phyloP scores from a whole-genome alignment of 2,329 filamentous ascomycete genomes.

The Ceratocystis albifundus region DNA sequence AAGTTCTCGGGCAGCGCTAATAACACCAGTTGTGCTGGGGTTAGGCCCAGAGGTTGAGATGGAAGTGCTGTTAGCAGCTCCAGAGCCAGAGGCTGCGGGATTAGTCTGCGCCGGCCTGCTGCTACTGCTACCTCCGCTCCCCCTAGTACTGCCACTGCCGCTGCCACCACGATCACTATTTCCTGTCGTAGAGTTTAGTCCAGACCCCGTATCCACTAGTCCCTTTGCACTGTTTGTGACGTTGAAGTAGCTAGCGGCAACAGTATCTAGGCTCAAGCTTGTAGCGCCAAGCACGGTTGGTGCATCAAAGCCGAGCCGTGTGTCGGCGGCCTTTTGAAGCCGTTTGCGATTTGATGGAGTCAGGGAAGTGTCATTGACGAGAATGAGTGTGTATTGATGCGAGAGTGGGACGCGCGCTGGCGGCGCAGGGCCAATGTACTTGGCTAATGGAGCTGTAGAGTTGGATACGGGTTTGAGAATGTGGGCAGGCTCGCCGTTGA shows the following conservation, averaged over 20 bases:
- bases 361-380: conserved; percentile 32
- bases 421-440: conserved; percentile 33
- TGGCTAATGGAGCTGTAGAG: conserved; percentile 26
- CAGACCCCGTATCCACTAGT: neutral
- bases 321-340: conserved; percentile 28
- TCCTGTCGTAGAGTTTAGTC: conserved; percentile 6
- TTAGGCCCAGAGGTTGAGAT: conserved; percentile 3
- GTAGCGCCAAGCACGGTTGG: conserved; percentile 28
- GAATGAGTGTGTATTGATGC: conserved; percentile 34
- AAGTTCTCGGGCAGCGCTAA: conserved; percentile 16
- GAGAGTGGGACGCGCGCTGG: conserved; percentile 32
- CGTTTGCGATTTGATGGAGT: conserved; percentile 26
- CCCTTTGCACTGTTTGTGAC: conserved; percentile 30
- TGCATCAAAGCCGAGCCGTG: conserved; percentile 30
- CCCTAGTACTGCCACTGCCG: neutral
- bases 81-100: conserved; percentile 3
- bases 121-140: neutral
- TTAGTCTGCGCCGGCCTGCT: neutral
- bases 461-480: conserved; percentile 27
- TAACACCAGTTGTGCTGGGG: conserved; percentile 1
- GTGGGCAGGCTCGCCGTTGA: conserved; percentile 28
- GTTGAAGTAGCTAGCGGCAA: conserved; percentile 33
- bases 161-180: neutral
- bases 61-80: neutral
- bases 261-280: conserved; percentile 28